phyloP scores from a whole-genome alignment of 495 filamentous ascomycete species.

The Annulohypoxylon bovei region DNA sequence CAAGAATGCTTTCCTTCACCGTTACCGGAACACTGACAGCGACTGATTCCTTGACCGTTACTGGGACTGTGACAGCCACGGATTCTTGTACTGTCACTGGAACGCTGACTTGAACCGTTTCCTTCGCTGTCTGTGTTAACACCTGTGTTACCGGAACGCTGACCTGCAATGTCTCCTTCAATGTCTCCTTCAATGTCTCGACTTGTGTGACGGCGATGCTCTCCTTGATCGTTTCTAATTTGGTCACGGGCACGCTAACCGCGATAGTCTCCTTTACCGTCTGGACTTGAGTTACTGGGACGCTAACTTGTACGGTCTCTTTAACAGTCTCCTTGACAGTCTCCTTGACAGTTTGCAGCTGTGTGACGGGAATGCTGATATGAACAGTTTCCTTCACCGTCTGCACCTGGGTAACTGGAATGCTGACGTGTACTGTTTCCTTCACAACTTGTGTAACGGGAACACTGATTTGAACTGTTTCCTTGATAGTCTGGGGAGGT shows the following conservation, averaged over 20 bases:
- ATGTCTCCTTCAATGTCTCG: slow-evolving; percentile 6
- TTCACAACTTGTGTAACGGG: slow-evolving; percentile 24
- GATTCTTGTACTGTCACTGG: slow-evolving; percentile 21
- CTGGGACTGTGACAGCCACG: slow-evolving; percentile 16
- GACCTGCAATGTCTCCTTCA: slow-evolving; percentile 16
- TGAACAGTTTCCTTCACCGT: slow-evolving; percentile 25
- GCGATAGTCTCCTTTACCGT: slow-evolving; percentile 23
- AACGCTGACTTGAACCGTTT: slow-evolving; percentile 15
- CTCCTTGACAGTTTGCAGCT: slow-evolving; percentile 23
- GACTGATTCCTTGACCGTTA: slow-evolving; percentile 23
- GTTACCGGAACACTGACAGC: slow-evolving; percentile 16
- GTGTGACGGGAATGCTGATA: slow-evolving; percentile 14
- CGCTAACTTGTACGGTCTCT: slow-evolving; percentile 13
- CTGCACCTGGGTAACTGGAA: slow-evolving; percentile 26
- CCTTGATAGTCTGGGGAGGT: slow-evolving; percentile 26
- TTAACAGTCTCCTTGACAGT: slow-evolving; percentile 16
- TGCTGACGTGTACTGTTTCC: slow-evolving; percentile 28
- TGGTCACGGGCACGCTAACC: slow-evolving; percentile 14
- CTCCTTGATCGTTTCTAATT: slow-evolving; percentile 13
- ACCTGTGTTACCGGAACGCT: slow-evolving; percentile 16
- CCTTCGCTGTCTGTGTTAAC: slow-evolving; percentile 5
- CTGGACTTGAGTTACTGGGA: slow-evolving; percentile 17
- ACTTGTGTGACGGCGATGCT: slow-evolving; percentile 10
- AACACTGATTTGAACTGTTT: slow-evolving; percentile 14
- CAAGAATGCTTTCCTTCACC: slow-evolving; percentile 12